Evolutionary conservation across 2,329 filamentous ascomycete species (phyloP).

Genomic region (Diplodia seriata): DNA sequence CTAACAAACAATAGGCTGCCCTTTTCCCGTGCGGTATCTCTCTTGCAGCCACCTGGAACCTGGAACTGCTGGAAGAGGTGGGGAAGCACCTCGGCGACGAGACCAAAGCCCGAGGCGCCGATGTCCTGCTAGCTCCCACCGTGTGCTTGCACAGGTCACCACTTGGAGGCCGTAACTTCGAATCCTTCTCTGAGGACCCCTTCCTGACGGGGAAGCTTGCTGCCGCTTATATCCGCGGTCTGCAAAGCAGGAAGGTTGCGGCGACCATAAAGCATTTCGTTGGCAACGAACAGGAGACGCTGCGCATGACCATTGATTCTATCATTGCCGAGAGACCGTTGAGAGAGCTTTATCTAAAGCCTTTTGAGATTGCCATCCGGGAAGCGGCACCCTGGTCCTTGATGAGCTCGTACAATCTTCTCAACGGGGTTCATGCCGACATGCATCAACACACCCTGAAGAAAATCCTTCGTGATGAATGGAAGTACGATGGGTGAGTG

Average conservation of each 20-base stretch:
- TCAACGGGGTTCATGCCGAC: constrained; percentile 64
- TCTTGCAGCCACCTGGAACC: constrained; percentile 80
- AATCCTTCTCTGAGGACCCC: constrained; percentile 86
- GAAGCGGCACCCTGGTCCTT: constrained; percentile 72
- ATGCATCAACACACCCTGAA: constrained; percentile 52
- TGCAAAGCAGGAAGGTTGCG: constrained; percentile 75
- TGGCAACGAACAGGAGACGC: constrained; percentile 76
- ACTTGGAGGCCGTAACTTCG: constrained; percentile 83
- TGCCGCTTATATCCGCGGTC: constrained; percentile 72
- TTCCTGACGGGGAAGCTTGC: constrained; percentile 76
- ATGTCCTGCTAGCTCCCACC: constrained; percentile 77
- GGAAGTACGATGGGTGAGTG: constrained; percentile 46
- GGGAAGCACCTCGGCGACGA: constrained; percentile 76
- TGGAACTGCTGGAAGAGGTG: constrained; percentile 70
- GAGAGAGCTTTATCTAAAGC: constrained; percentile 74
- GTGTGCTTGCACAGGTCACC: constrained; percentile 84
- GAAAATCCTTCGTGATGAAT: constrained; percentile 50
- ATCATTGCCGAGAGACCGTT: constrained; percentile 69
- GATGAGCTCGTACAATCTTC: constrained; percentile 72
- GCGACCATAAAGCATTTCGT: constrained; percentile 83
- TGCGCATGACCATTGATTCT: constrained; percentile 69
- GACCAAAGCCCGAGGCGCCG: constrained; percentile 73
- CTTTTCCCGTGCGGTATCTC: constrained; percentile 81
- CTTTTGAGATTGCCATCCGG: constrained; percentile 74
- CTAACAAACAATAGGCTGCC: constrained; percentile 59